Evolutionary conservation across 306 rosid species (phyloP).

Genomic region (Quercus glauca): DNA sequence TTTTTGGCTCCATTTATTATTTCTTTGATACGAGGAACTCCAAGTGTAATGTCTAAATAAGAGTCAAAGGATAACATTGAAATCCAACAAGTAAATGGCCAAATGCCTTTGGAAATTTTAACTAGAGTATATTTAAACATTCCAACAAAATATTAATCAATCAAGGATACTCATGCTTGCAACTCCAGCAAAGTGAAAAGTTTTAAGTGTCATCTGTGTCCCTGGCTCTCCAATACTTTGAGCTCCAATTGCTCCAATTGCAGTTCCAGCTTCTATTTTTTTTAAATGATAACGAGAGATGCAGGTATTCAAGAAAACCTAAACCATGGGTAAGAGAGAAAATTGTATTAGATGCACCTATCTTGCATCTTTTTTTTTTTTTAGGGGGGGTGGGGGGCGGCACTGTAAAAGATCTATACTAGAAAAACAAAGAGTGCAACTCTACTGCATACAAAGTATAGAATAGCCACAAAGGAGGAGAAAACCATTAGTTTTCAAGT

Average conservation of each 20-base stretch:
- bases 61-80: conserved; percentile 45
- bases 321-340: neutral
- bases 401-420: neutral
- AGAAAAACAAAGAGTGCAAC: neutral
- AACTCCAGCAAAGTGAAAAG: conserved; percentile 99
- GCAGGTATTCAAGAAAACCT: conserved; percentile 86
- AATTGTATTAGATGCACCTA: neutral
- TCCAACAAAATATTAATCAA: conserved; percentile 7
- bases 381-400: too few species aligned
- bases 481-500: neutral
- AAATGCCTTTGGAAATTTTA: conserved; percentile 1
- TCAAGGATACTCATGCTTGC: conserved; percentile 99
- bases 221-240: conserved; percentile 99
- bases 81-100: conserved; percentile 21
- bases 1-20: conserved; percentile 73
- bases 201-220: conserved; percentile 95
- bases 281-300: conserved; percentile 74
- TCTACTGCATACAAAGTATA: neutral
- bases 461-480: neutral
- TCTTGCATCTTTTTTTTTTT: neutral
- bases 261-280: conserved; percentile 86
- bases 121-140: conserved; percentile 1
- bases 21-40: conserved; percentile 97
- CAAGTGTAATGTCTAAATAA: conserved; percentile 75
- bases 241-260: conserved; percentile 94